These are phyloP conservation scores for Podila clonocystis DNA, from an alignment of 192 early-diverging fungal genomes.

Conservation along the genomic window DNA sequence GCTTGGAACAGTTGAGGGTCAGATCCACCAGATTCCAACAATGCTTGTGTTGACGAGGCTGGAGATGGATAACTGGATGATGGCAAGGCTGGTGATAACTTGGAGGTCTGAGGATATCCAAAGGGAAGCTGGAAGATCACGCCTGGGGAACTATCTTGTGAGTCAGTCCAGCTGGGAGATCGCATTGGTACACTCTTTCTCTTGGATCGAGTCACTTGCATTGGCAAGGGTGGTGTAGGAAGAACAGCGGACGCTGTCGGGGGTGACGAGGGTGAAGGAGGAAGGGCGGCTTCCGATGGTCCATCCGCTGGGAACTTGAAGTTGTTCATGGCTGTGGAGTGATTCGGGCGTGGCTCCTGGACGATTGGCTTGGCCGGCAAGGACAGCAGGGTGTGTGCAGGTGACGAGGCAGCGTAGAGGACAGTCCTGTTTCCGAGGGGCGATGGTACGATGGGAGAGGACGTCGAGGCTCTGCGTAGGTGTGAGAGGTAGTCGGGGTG, in stretches of 20 bases:
- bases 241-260: neutral
- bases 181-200: slow-evolving; percentile 45
- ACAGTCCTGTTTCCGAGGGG: slow-evolving; percentile 28
- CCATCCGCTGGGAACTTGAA: slow-evolving; percentile 42
- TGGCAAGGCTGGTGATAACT: slow-evolving; percentile 1
- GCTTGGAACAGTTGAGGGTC: slow-evolving; percentile 8
- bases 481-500: slow-evolving; percentile 4
- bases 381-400: slow-evolving; percentile 29
- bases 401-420: slow-evolving; percentile 28
- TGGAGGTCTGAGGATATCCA: slow-evolving; percentile 11
- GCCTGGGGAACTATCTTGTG: slow-evolving; percentile 29
- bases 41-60: neutral
- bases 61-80: neutral
- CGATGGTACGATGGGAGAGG: slow-evolving; percentile 21
- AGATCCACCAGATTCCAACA: neutral
- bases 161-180: slow-evolving; percentile 19
- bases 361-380: slow-evolving; percentile 13
- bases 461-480: slow-evolving; percentile 29
- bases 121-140: slow-evolving; percentile 45
- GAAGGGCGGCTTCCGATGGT: slow-evolving; percentile 1
- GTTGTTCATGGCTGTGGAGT: slow-evolving; percentile 28
- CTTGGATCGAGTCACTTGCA: slow-evolving; percentile 19
- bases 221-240: neutral
- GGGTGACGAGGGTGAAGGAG: slow-evolving; percentile 14
- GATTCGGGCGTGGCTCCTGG: neutral